Base-by-base conservation (phyloP, 2,329 filamentous ascomycete species). In the Fusarium citri region DNA sequence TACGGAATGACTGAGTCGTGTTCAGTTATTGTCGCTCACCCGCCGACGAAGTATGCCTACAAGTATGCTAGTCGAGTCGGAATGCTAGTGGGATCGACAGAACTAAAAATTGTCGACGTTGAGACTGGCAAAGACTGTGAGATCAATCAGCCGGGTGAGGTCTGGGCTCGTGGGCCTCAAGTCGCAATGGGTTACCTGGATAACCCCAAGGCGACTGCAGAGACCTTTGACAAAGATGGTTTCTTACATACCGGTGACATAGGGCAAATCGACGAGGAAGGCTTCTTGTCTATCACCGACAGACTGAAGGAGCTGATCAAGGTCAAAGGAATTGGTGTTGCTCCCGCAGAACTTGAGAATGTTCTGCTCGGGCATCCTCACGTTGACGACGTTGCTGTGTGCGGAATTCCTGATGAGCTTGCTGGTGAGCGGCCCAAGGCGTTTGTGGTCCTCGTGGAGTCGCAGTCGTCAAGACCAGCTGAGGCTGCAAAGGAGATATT, bases 1-100 rank as follows among this genome's bases (percentile, higher is more conserved):
- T 97, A 97, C 76, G 93, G 94, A 45, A 96, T 96, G 93, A 97
- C 93, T 2, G 94, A 97, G 80, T 96, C 93, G 1, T 86, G 84
- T 30, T 82, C 87, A 80, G 86, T 86, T 47, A 95, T 96, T 91
- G 94, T 92, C 0, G 84, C 89, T 0, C 93, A 96, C 73, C 89
- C 92, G 0, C 82, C 92, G 1, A 86, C 87, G 28, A 91, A 91
- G 78, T 84, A 93, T 26, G 90, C 22, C 31, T 74, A 51, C 15
- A 50, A 65, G 14, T 63, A 72, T 23, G 67, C 30, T 5, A 22
- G 68, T 8, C 57, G 30, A 0, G 72, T 55, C 0, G 71, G 71
- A 1, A 68, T 55, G 25, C 37, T 73, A 3, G 49, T 75, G 5
- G 66, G 92, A 41, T 84, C 86, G 25, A 91, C 86, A 0, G 92